phyloP scores from a whole-genome alignment of 345 rosid species.

The Citrus australasica region DNA sequence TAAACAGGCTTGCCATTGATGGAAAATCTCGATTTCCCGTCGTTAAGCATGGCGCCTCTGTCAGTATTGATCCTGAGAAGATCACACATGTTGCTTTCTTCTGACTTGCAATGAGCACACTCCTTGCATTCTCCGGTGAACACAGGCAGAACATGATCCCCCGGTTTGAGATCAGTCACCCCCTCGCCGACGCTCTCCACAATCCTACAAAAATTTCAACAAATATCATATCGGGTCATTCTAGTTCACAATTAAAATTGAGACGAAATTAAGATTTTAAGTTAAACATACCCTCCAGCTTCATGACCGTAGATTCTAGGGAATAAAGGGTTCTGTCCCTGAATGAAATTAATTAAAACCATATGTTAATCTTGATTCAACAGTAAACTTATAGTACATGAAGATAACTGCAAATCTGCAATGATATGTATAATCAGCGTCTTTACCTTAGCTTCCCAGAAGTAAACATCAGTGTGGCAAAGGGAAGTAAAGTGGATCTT shows the following conservation, averaged over 20 bases:
- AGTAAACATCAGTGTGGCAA: slow-evolving; percentile 35
- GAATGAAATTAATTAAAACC: not conserved
- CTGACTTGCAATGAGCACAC: slow-evolving; percentile 31
- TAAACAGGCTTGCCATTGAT: slow-evolving; percentile 38
- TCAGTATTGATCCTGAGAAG: slow-evolving; percentile 38
- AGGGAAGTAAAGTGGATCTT: slow-evolving; percentile 31
- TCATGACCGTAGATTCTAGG: slow-evolving; percentile 33
- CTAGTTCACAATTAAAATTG: not conserved
- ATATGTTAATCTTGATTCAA: too few relatives aligned
- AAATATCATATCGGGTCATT: not conserved
- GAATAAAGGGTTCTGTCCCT: slow-evolving; percentile 26
- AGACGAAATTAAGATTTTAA: not conserved
- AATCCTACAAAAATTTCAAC: slow-evolving; percentile 4
- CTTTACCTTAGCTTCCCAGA: slow-evolving; percentile 35
- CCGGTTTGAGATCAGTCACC: slow-evolving; percentile 32
- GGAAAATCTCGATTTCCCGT: slow-evolving; percentile 38
- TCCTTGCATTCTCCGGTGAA: slow-evolving; percentile 42
- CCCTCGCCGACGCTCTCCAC: slow-evolving; percentile 47
- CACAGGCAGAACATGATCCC: slow-evolving; percentile 41
- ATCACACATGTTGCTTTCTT: slow-evolving; percentile 36
- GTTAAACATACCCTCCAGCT: slow-evolving; percentile 16
- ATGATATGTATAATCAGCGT: too few relatives aligned
- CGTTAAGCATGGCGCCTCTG: slow-evolving; percentile 31
- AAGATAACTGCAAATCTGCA: too few relatives aligned
- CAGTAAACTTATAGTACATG: too few relatives aligned